Evolutionary conservation across 352 stramenopile species (phyloP), one percentile per base, ranked within the genome.

Genomic region (Plasmopara viticola): DNA sequence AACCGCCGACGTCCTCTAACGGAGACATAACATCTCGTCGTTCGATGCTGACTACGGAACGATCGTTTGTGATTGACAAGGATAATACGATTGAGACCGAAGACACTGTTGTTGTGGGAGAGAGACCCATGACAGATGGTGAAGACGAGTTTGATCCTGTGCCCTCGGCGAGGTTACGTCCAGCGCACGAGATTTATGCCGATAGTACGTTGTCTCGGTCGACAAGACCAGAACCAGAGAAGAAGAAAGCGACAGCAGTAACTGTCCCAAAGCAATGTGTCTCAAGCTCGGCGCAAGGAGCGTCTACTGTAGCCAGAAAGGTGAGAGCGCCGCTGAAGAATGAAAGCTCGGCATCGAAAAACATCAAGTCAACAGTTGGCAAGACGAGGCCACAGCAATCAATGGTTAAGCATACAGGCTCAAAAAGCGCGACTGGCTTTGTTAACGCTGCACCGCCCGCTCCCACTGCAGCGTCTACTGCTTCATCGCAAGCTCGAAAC

Each of bases 21-120:
- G 14, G 51, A 20, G 33, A 48, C 13, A 46, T 9, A 20, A 4
- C 45, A 64, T 31, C 39, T 6, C 62, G 49, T 12, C 70, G 67
- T 10, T 58, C 64, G 18, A 84, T 87, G 44, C 60, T 87, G n/a
- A 86, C 70, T 48, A 87, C 74, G 5, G 77, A 87, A 34, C 63
- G 68, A 15, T 86, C 70, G 13, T 83, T 86, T 57, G 74, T 87
- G 3, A 83, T 87, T 50, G 74, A 84, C 28, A 63, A 78, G 14
- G 64, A 81, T 46, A 43, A 84, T 48, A 79, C 60, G 0, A 69
- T 87, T 37, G 65, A 84, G 46, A 77, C 68, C 1, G 74, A 84
- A 33, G 77, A 86, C 17, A 79, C 72, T 28, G 68, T 87, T 28
- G 74, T 87, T 28, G 72, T 87, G 12, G 62, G 68, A 6, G 74